Base-by-base conservation (phyloP, 768 basidiomycete genomes). In the Hortiboletus flavorubellus region DNA sequence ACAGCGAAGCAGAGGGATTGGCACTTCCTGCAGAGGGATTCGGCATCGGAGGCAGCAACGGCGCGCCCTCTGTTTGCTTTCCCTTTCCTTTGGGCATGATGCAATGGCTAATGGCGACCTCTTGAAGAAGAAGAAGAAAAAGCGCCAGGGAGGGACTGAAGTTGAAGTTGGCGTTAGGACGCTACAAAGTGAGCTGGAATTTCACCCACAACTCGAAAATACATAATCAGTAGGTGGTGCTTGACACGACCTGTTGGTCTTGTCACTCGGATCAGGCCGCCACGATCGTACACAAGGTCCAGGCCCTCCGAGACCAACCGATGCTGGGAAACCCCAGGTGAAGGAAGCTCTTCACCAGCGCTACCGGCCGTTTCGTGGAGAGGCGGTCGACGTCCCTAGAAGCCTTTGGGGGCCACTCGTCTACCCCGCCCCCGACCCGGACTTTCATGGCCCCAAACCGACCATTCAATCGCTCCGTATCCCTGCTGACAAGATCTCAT, bases 1-100 rank as follows among this genome's bases (percentile, higher is more conserved):
- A 78, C 30, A 89, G 75, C 0, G 88, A 89, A 12, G 85, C 84
- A 14, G 88, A 77, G 41, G 89, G 89, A 68, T 89, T 86, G 30
- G 86, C 82, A 63, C 86, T 87, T 30, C 84, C 82, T 12, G 81
- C 78, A 37, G 83, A 76, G 54, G 78, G 79, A 64, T 79, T 82
- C 55, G 78, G 75, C 68, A 81, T 69, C 53, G 74, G 73, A 34
- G 75, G 64, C 7, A 63, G 60, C 53, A 72, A 40, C 16, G 68
- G 43, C 15, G 51, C 34, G n/a, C 33, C 33, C 45, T 64, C 71
- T 9, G 46, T 33, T 48, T 67, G 63, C 55, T 65, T 74, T 54
- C 64, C 70, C 54, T 67, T 74, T 42, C 62, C 64, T 34, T 68
- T 68, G 33, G 71, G 64, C 71, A 72, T 40, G 37, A 18, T n/a